These are phyloP conservation scores for Fusarium tjaetaba DNA, from an alignment of 2,329 filamentous ascomycete species.

Conservation along the genomic window DNA sequence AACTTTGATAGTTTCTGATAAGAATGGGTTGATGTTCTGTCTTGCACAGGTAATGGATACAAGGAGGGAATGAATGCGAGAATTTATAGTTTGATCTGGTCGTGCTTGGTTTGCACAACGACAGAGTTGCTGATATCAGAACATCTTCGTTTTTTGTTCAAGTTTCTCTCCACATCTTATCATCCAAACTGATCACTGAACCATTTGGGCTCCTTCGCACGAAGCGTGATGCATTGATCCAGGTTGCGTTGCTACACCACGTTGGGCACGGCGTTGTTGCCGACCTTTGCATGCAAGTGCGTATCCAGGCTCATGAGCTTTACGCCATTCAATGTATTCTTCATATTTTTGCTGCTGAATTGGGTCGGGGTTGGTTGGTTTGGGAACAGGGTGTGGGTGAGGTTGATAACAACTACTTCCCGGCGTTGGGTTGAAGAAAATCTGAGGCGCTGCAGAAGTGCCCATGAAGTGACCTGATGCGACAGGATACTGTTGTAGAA, in stretches of 20 bases:
- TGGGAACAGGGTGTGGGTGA: slow-evolving; percentile 45
- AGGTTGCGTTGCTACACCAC: slow-evolving; percentile 22
- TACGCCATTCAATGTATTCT: slow-evolving; percentile 60
- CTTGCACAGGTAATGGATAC: background rate
- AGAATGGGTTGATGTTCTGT: background rate
- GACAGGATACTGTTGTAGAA: slow-evolving; percentile 3
- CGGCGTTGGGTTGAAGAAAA: background rate
- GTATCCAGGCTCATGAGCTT: slow-evolving; percentile 59
- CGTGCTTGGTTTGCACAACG: background rate
- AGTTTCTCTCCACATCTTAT: background rate
- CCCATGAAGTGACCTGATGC: background rate
- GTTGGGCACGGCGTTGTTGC: slow-evolving; percentile 53
- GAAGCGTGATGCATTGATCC: background rate
- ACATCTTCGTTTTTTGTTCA: background rate
- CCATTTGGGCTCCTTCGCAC: background rate
- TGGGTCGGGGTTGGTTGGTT: slow-evolving; percentile 55
- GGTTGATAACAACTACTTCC: background rate
- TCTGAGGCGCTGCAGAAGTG: background rate
- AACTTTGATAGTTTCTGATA: background rate
- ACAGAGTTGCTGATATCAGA: background rate
- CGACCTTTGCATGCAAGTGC: slow-evolving; percentile 57
- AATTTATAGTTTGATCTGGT: background rate
- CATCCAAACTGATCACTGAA: background rate
- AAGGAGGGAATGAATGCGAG: background rate
- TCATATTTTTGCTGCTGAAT: slow-evolving; percentile 58